Percentiles rank a stretch among this genome's conserved stretches.
These are phyloP conservation scores for Apocynum venetum DNA, from an alignment of 257 asterid species.

Conservation along the genomic window DNA sequence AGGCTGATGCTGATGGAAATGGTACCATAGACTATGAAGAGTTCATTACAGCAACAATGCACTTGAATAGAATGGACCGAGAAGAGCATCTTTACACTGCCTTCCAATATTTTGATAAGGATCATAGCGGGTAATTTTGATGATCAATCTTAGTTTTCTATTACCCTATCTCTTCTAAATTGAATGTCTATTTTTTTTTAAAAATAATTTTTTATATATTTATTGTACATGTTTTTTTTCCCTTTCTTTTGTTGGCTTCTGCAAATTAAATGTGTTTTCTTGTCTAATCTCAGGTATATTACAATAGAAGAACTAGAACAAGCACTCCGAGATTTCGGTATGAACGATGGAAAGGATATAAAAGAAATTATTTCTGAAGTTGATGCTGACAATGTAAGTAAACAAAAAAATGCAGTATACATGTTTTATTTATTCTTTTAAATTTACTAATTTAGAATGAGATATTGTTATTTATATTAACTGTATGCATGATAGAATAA, in stretches of 20 bases:
- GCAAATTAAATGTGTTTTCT: not conserved
- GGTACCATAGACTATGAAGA: conserved; percentile 97
- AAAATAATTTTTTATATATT: not conserved
- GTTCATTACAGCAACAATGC: conserved; percentile 97
- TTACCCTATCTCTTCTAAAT: too few species aligned
- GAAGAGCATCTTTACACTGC: conserved; percentile 98
- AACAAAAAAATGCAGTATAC: too few species aligned
- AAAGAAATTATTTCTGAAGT: conserved; percentile 72
- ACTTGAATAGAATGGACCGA: conserved; percentile 91
- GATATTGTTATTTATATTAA: too few species aligned
- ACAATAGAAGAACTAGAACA: conserved; percentile 83
- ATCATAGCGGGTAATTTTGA: conserved; percentile 72
- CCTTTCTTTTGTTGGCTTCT: not conserved
- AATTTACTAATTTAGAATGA: too few species aligned
- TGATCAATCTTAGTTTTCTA: too few species aligned
- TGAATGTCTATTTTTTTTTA: not conserved
- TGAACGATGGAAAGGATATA: conserved; percentile 60
- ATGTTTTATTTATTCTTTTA: too few species aligned
- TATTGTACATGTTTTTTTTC: not conserved
- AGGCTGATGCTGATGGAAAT: conserved; percentile 98
- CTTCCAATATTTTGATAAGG: conserved; percentile 94
- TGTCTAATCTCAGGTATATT: conserved; percentile 41
- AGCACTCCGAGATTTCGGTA: conserved; percentile 71
- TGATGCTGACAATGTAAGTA: conserved; percentile 63
- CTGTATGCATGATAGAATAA: not conserved